Conservation (phyloP, 495 filamentous ascomycete genomes). For the Chaetomium fimeti region DNA sequence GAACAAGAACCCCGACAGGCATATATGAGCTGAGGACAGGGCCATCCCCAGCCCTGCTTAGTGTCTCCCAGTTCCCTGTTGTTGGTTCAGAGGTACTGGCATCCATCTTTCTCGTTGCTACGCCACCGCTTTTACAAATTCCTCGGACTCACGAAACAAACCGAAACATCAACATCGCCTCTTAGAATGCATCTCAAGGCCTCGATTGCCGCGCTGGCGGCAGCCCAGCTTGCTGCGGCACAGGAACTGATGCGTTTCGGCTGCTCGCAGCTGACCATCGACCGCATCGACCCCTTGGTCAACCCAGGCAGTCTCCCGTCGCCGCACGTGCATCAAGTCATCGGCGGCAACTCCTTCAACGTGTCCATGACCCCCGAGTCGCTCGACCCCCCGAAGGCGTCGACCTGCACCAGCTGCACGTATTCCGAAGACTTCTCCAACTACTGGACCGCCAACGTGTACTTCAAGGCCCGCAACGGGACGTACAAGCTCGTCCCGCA, state of each 20-base stretch:
- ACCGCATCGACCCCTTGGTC: conserved; percentile 47
- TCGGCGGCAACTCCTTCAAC: conserved; percentile 53
- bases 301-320: conserved; percentile 42
- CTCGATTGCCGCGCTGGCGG: conserved; percentile 20
- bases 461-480: conserved; percentile 50
- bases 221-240: conserved; percentile 25
- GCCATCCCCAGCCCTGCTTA: conserved; percentile 3
- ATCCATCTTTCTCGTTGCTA: background rate
- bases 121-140: background rate
- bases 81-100: background rate
- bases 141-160: background rate
- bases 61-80: conserved; percentile 21
- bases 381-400: conserved; percentile 31
- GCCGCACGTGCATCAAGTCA: conserved; percentile 49
- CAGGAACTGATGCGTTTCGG: conserved; percentile 50
- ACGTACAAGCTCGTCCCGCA: conserved; percentile 44
- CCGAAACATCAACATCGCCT: background rate
- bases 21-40: conserved; percentile 20
- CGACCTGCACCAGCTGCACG: conserved; percentile 35
- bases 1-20: background rate
- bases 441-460: conserved; percentile 49
- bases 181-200: conserved; percentile 25
- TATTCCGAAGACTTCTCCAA: conserved; percentile 33
- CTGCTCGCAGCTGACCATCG: conserved; percentile 47
- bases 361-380: conserved; percentile 44